These are phyloP conservation scores for Cryptosporidium canis DNA, from an alignment of 169 alveolate genomes.

Conservation along the genomic window DNA sequence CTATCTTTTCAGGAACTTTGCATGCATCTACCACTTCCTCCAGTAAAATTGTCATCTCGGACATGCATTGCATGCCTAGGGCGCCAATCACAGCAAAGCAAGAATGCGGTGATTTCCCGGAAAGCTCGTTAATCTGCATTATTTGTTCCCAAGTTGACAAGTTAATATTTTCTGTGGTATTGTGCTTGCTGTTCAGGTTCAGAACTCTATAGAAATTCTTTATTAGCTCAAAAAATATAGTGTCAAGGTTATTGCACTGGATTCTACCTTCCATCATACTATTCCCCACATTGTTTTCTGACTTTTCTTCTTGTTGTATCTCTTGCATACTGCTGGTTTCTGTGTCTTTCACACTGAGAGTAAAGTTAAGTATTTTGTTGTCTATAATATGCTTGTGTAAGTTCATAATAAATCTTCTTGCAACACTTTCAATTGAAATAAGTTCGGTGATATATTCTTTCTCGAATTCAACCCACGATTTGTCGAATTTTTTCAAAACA, in stretches of 20 bases:
- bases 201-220: constrained; percentile 12
- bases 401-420: constrained; percentile 49
- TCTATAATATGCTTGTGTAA: constrained; percentile 7
- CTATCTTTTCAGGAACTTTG: constrained; percentile 52
- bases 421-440: constrained; percentile 43
- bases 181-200: constrained; percentile 11
- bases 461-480: constrained; percentile 55
- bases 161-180: constrained; percentile 15
- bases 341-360: background rate
- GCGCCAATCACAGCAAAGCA: constrained; percentile 27
- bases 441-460: constrained; percentile 22
- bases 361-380: background rate
- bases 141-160: constrained; percentile 44
- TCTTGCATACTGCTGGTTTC: background rate
- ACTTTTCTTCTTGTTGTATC: background rate
- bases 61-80: constrained; percentile 6
- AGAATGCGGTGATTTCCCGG: background rate
- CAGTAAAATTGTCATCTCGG: background rate
- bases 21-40: constrained; percentile 21
- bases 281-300: background rate
- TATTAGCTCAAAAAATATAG: constrained; percentile 14
- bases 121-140: background rate
- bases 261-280: background rate
- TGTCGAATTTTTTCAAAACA: constrained; percentile 23
- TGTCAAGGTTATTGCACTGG: background rate